Conservation (phyloP, 1,284 basidiomycete species). For the Omphalotus olearius region DNA sequence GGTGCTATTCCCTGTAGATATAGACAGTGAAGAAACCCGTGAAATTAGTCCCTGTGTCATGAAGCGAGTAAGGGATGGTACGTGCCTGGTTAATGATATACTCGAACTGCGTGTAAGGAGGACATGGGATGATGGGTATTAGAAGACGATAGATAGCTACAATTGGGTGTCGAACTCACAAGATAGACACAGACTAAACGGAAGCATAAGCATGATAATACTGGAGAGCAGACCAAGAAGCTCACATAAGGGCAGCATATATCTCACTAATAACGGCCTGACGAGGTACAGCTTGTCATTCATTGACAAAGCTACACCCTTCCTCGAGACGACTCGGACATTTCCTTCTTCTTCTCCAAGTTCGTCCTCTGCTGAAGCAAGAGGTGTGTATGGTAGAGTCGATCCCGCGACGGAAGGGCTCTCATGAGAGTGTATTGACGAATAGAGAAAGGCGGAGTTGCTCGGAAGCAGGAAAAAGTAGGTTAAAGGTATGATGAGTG, state of each 20-base stretch:
- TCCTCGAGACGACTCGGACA: constrained; percentile 30
- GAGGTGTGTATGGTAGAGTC: constrained; percentile 47
- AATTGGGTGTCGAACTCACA: constrained; percentile 38
- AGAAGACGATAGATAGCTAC: background rate
- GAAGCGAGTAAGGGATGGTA: background rate
- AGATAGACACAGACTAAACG: constrained; percentile 72
- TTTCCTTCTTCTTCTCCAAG: constrained; percentile 34
- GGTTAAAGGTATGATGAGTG: constrained; percentile 69
- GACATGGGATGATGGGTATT: constrained; percentile 6
- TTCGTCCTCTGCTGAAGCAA: constrained; percentile 44
- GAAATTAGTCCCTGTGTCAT: background rate
- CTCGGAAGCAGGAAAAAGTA: constrained; percentile 76
- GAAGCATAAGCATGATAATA: constrained; percentile 9
- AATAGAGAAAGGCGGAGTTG: constrained; percentile 40
- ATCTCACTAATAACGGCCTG: constrained; percentile 68
- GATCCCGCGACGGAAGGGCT: constrained; percentile 27
- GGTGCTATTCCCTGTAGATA: constrained; percentile 77
- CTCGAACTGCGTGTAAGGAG: constrained; percentile 62
- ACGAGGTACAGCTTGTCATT: constrained; percentile 77
- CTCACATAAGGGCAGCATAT: constrained; percentile 82
- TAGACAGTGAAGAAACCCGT: background rate
- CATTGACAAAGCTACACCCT: constrained; percentile 46
- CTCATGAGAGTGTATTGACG: constrained; percentile 20
- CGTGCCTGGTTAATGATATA: constrained; percentile 88
- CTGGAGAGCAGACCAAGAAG: constrained; percentile 12